A percentile compares a stretch with the other conserved stretches of the same genome.
Evolutionary conservation across 2,329 filamentous ascomycete species (phyloP).

Genomic region (Curvularia sp.): DNA sequence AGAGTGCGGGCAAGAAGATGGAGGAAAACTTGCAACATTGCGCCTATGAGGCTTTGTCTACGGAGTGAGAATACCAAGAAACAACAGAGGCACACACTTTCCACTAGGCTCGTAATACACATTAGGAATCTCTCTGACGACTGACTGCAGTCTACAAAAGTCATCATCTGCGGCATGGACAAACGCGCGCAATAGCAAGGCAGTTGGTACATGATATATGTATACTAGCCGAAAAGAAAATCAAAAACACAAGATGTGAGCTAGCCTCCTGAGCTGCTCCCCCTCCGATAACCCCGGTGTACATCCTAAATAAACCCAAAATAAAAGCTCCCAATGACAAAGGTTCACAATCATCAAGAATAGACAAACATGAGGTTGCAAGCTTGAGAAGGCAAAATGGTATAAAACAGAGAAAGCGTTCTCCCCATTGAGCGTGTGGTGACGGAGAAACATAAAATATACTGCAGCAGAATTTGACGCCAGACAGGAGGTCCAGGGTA

Average conservation of each 20-base stretch:
- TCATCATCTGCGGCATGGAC: neutral
- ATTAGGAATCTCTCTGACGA: slow-evolving; percentile 3
- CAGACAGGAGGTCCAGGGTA: neutral
- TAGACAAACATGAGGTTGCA: slow-evolving; percentile 2
- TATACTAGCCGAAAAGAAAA: slow-evolving; percentile 7
- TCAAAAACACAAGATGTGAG: slow-evolving; percentile 1
- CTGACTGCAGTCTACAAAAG: neutral
- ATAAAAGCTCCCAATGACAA: neutral
- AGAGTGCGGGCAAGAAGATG: neutral
- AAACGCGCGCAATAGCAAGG: neutral
- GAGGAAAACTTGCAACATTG: slow-evolving; percentile 1
- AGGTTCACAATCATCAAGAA: slow-evolving; percentile 3
- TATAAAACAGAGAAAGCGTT: slow-evolving; percentile 13
- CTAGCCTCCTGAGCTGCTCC: slow-evolving; percentile 1
- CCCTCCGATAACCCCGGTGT: neutral
- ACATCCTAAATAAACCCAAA: neutral
- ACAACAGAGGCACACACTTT: neutral
- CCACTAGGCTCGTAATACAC: slow-evolving; percentile 6
- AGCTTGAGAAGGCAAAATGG: slow-evolving; percentile 9
- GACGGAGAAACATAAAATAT: slow-evolving; percentile 1
- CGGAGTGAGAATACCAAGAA: neutral
- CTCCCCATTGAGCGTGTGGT: slow-evolving; percentile 3
- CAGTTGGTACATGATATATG: slow-evolving; percentile 9
- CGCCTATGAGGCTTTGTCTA: neutral
- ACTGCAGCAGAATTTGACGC: slow-evolving; percentile 8